Evolutionary conservation across 2,329 filamentous ascomycete genomes (phyloP), one percentile per base, ranked within the genome.

Genomic region (Xylariaceae sp.): DNA sequence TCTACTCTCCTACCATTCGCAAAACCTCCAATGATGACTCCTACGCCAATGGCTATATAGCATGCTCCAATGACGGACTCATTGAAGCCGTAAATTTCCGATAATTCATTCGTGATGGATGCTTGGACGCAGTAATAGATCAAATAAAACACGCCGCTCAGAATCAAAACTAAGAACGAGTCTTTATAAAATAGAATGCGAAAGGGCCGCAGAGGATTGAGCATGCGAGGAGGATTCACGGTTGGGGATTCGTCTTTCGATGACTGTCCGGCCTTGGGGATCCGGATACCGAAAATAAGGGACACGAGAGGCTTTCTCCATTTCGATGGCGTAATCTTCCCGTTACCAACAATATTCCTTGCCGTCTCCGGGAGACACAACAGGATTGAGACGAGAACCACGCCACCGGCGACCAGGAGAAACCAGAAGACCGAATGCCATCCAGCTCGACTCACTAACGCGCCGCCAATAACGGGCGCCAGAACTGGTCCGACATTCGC

Each of bases 311-410:
- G 37, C 13, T 13, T 9, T 13, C 37, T 42, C 37, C 37, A 42
- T 42, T 42, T 42, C 7, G 37, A 42, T 13, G 37, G 37, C 37
- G 13, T 3, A 1, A 42, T 42, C 8, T 47, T 30, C 30, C 60
- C 57, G 17, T 62, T 62, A 2, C 70, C 72, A 5, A 74, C 72
- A 2, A 74, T 64, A 3, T 62, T 65, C 7, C 73, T 67, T n/a
- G 62, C 64, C 0, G 73, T 75, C 54, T 76, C 73, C 0, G 70
- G 73, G 13, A 71, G 63, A 53, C 67, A 66, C 5, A 59, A 11
- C 2, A 54, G 15, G 2, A 66, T 48, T 1, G 58, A 10, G 2
- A 59, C 2, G 11, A 63, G 55, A 4, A 57, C 42, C 2, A 59
- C 48, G 1, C 54, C 58, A 1, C 57, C 54, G 0, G 59, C 23